A percentile compares a stretch with the other conserved stretches of the same genome.
Evolutionary conservation across 2,329 filamentous ascomycete species (phyloP).

Genomic region (Westerdykella ornata): DNA sequence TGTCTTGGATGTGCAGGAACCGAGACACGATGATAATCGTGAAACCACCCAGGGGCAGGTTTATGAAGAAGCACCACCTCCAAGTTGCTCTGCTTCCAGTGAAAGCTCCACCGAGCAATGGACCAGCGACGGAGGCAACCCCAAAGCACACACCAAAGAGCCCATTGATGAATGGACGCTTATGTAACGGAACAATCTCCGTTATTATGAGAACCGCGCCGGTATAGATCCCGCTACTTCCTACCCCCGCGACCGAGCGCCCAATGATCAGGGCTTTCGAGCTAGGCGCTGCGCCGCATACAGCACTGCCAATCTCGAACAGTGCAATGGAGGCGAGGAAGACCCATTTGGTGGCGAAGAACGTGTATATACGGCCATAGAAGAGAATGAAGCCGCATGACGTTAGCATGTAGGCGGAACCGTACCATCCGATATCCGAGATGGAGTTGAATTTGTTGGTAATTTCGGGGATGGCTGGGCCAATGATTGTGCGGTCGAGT

Average conservation of each 20-base stretch:
- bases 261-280: conserved; percentile 28
- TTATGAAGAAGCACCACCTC: conserved; percentile 47
- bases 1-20: conserved; percentile 29
- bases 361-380: conserved; percentile 44
- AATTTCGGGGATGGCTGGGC: conserved; percentile 42
- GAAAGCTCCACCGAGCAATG: conserved; percentile 41
- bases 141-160: conserved; percentile 37
- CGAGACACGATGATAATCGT: conserved; percentile 32
- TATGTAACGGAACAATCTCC: conserved; percentile 35
- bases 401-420: conserved; percentile 36
- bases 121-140: conserved; percentile 39
- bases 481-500: conserved; percentile 42
- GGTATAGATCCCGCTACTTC: conserved; percentile 29
- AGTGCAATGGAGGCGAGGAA: conserved; percentile 45
- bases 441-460: conserved; percentile 41
- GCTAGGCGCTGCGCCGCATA: conserved; percentile 45
- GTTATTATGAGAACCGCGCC: conserved; percentile 31
- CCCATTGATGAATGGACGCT: conserved; percentile 38
- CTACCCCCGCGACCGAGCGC: conserved; percentile 26
- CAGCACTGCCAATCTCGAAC: conserved; percentile 47
- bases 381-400: conserved; percentile 38
- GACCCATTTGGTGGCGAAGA: conserved; percentile 44
- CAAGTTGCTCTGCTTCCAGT: conserved; percentile 38
- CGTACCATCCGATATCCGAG: conserved; percentile 42
- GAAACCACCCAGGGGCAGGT: conserved; percentile 47